These are phyloP conservation scores for Dryadomyces sulphureus DNA, from an alignment of 2,329 filamentous ascomycete species.

Conservation along the genomic window DNA sequence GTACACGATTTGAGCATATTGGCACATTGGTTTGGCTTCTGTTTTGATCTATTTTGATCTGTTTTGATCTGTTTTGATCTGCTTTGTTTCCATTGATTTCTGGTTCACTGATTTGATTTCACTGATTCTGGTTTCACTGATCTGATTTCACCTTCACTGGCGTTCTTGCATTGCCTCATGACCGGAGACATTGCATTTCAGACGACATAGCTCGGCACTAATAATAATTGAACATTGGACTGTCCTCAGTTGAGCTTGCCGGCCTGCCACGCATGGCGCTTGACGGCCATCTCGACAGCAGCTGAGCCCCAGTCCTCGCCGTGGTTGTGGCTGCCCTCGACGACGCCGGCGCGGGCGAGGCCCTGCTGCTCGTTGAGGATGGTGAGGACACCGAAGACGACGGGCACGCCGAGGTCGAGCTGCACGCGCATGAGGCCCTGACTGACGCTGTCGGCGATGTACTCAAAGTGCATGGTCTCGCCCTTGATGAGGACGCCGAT, in stretches of 20 bases:
- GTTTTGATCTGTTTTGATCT: too few species aligned
- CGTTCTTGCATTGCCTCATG: too few species aligned
- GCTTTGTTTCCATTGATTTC: too few species aligned
- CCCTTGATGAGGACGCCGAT: slow-evolving; percentile 97
- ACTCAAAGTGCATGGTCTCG: slow-evolving; percentile 99
- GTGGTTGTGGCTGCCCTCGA: slow-evolving; percentile 66
- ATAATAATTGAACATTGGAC: background rate
- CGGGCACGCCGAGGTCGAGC: slow-evolving; percentile 73
- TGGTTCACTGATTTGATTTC: too few species aligned
- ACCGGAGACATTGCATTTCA: too few species aligned
- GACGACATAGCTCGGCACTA: too few species aligned
- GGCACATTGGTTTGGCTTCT: too few species aligned
- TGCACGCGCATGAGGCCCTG: slow-evolving; percentile 92
- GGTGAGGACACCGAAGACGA: slow-evolving; percentile 86
- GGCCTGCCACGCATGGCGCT: slow-evolving; percentile 69
- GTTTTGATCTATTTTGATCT: too few species aligned
- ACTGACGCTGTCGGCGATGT: slow-evolving; percentile 82
- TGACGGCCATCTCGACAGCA: slow-evolving; percentile 84
- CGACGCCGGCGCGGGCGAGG: slow-evolving; percentile 64
- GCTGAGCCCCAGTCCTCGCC: slow-evolving; percentile 92
- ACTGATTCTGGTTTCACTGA: too few species aligned
- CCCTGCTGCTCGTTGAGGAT: slow-evolving; percentile 82
- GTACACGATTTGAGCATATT: slow-evolving; percentile 1
- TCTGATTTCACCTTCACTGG: too few species aligned
- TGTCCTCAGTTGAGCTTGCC: slow-evolving; percentile 33